Conservation (phyloP, 352 stramenopile species). For the Phytophthora cactorum region DNA sequence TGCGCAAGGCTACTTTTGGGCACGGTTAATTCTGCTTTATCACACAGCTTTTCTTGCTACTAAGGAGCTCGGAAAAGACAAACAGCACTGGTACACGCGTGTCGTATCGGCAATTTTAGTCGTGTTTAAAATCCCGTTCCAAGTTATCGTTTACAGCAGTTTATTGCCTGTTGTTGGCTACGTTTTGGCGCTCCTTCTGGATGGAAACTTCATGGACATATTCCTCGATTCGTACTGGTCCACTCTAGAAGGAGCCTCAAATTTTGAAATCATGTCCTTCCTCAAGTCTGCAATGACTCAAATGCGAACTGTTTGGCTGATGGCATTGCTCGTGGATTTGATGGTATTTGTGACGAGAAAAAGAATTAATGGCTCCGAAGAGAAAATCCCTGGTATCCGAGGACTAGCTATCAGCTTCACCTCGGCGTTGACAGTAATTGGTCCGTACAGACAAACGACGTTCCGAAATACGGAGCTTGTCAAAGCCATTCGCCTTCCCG, state of each 20-base stretch:
- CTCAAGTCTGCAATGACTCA: conserved; percentile 40
- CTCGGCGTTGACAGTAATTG: conserved; percentile 38
- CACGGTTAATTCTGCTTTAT: conserved; percentile 42
- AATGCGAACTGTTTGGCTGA: conserved; percentile 54
- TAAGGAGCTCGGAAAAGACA: not conserved
- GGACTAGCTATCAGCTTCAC: conserved; percentile 43
- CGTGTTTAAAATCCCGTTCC: conserved; percentile 53
- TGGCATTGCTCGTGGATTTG: conserved; percentile 43
- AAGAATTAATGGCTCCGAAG: conserved; percentile 1
- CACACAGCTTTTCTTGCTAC: conserved; percentile 22
- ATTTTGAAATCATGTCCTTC: conserved; percentile 37
- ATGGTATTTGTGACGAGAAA: conserved; percentile 23
- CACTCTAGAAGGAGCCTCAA: conserved; percentile 20
- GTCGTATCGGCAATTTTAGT: conserved; percentile 14
- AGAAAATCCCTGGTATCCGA: conserved; percentile 37
- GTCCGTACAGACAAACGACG: conserved; percentile 29
- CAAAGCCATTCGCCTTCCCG: not conserved
- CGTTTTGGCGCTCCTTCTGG: conserved; percentile 42
- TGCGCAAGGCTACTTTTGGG: conserved; percentile 56
- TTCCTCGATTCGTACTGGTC: conserved; percentile 50
- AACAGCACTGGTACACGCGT: not conserved
- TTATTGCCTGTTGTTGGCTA: conserved; percentile 48
- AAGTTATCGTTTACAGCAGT: conserved; percentile 59
- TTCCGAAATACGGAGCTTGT: conserved; percentile 14
- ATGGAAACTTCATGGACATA: conserved; percentile 47